phyloP scores from a whole-genome alignment of 139 green algal species.

The Chara braunii region DNA sequence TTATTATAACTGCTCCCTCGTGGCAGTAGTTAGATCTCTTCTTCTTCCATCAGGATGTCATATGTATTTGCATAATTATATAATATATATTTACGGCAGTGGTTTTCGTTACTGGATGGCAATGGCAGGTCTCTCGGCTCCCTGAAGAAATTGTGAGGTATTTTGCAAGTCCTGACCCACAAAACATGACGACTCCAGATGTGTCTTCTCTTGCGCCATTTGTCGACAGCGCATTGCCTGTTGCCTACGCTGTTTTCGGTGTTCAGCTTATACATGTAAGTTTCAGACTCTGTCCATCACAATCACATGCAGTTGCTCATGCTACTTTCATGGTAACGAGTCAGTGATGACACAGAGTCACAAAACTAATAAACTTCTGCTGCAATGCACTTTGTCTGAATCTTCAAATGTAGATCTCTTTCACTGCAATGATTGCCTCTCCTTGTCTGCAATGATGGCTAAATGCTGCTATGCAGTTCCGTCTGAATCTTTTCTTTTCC shows the following conservation, averaged over 20 bases:
- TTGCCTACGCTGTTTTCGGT: conserved; percentile 47
- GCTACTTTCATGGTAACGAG: background rate
- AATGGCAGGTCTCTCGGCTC: conserved; percentile 30
- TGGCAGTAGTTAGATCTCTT: background rate
- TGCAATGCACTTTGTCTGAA: background rate
- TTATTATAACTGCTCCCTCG: background rate
- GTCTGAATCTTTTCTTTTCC: no score
- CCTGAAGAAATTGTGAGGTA: conserved; percentile 68
- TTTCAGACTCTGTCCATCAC: background rate
- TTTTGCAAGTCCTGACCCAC: conserved; percentile 55
- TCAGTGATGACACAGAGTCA: background rate
- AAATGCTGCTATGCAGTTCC: no score
- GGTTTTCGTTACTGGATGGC: no score
- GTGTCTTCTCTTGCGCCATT: conserved; percentile 65
- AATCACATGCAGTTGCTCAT: conserved; percentile 4
- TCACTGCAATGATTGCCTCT: no score
- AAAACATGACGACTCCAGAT: conserved; percentile 60
- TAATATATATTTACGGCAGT: no score
- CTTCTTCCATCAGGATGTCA: background rate
- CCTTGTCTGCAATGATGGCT: no score
- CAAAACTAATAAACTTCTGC: background rate
- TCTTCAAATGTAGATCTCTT: background rate
- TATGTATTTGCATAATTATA: no score
- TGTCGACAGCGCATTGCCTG: conserved; percentile 57
- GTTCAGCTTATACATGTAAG: conserved; percentile 48